Evolutionary conservation across 2,329 filamentous ascomycete species (phyloP).

Genomic region (Erysiphe pulchra): DNA sequence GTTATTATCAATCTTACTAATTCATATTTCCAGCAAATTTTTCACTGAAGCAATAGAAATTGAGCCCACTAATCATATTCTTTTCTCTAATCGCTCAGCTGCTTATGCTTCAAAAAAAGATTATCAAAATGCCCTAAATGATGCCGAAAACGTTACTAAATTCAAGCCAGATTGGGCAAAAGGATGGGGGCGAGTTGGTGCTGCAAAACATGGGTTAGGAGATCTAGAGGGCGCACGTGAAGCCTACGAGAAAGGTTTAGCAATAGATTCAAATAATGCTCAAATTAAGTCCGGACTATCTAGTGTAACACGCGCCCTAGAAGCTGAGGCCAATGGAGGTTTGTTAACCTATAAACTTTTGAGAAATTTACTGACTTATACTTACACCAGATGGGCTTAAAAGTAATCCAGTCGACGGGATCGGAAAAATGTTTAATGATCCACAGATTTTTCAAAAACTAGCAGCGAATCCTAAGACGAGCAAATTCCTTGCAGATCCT

Average conservation of each 20-base stretch:
- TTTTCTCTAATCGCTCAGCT: conserved; percentile 91
- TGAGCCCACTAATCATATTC: conserved; percentile 76
- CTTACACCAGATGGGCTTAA: conserved; percentile 15
- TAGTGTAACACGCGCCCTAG: conserved; percentile 68
- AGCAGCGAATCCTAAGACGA: conserved; percentile 83
- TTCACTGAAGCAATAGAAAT: conserved; percentile 82
- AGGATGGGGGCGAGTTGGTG: conserved; percentile 82
- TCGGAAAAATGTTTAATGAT: conserved; percentile 89
- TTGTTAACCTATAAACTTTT: conserved; percentile 1
- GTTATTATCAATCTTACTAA: neutral
- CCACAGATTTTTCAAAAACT: conserved; percentile 77
- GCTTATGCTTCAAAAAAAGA: conserved; percentile 73
- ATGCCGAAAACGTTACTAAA: conserved; percentile 81
- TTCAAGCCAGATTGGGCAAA: conserved; percentile 97
- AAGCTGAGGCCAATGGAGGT: conserved; percentile 37
- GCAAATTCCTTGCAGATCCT: conserved; percentile 50
- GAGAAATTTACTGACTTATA: neutral
- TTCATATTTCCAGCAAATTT: conserved; percentile 39
- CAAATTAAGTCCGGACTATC: conserved; percentile 76
- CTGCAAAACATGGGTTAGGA: conserved; percentile 66
- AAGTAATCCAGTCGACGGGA: conserved; percentile 43
- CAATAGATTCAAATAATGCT: conserved; percentile 74
- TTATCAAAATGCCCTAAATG: conserved; percentile 59
- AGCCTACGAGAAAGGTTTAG: conserved; percentile 83
- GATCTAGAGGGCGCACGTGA: conserved; percentile 68